phyloP scores from a whole-genome alignment of 2,329 filamentous ascomycete species.

The Fusarium sp. region DNA sequence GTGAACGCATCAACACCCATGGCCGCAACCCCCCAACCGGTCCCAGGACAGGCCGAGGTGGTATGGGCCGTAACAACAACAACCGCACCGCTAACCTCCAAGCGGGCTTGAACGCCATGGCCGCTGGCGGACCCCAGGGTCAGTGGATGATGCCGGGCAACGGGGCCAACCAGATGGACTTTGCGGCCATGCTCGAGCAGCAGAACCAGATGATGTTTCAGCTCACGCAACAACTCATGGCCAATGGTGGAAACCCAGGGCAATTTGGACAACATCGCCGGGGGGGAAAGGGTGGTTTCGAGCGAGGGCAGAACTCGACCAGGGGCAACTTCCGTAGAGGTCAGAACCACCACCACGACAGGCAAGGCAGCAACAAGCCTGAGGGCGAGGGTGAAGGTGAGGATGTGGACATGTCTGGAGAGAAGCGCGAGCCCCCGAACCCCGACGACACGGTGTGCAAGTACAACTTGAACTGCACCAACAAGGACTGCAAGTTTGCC shows the following conservation, averaged over 20 bases:
- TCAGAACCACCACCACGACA: slow-evolving; percentile 56
- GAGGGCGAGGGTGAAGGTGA: slow-evolving; percentile 60
- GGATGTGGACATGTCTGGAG: slow-evolving; percentile 73
- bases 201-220: slow-evolving; percentile 89
- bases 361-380: slow-evolving; percentile 48
- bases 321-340: slow-evolving; percentile 65
- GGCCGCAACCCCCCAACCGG: slow-evolving; percentile 77
- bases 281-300: slow-evolving; percentile 75
- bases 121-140: slow-evolving; percentile 49
- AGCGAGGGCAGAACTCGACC: slow-evolving; percentile 72
- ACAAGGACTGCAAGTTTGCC: slow-evolving; percentile 90
- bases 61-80: slow-evolving; percentile 62
- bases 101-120: slow-evolving; percentile 61
- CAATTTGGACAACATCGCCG: slow-evolving; percentile 49
- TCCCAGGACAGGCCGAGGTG: slow-evolving; percentile 68
- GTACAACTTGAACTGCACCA: slow-evolving; percentile 89
- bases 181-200: slow-evolving; percentile 85
- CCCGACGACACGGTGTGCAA: slow-evolving; percentile 82
- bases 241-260: slow-evolving; percentile 62
- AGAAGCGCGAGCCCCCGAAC: slow-evolving; percentile 65
- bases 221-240: slow-evolving; percentile 72
- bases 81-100: slow-evolving; percentile 63
- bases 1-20: slow-evolving; percentile 85
- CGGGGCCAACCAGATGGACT: slow-evolving; percentile 64
- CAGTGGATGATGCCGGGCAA: slow-evolving; percentile 63